phyloP scores from a whole-genome alignment of 768 basidiomycete species.

The Trametes cinnabarina region DNA sequence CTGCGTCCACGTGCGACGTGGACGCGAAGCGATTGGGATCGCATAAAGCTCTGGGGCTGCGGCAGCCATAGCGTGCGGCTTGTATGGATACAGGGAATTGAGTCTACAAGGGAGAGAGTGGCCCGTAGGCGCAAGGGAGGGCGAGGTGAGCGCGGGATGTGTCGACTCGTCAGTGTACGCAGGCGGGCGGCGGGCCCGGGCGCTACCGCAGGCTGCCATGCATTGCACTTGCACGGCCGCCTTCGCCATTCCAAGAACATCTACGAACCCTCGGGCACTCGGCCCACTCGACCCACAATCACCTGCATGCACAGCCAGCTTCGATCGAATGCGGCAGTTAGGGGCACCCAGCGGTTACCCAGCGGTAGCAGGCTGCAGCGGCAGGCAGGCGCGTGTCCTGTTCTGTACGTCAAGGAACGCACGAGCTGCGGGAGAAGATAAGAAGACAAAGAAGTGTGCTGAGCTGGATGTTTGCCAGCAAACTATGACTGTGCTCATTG shows the following conservation, averaged over 20 bases:
- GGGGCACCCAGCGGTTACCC: not conserved
- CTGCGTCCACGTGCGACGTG: conserved; percentile 52
- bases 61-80: conserved; percentile 5
- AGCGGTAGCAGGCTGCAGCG: too few species aligned
- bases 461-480: too few species aligned
- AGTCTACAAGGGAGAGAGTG: too few species aligned
- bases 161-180: not conserved
- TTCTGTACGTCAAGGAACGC: not conserved
- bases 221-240: too few species aligned
- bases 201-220: not conserved
- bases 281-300: conserved; percentile 3
- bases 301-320: not conserved
- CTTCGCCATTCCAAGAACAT: conserved; percentile 3
- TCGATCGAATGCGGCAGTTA: not conserved
- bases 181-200: not conserved
- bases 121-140: not conserved
- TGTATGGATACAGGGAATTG: not conserved
- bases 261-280: not conserved
- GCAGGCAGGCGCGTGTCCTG: not conserved
- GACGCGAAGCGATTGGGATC: conserved; percentile 53
- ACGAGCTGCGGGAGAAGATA: not conserved
- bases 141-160: not conserved
- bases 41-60: conserved; percentile 32
- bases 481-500: too few species aligned
- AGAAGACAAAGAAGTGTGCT: not conserved